Base-by-base conservation (phyloP, 352 stramenopile genomes). In the Phytophthora crassamura region DNA sequence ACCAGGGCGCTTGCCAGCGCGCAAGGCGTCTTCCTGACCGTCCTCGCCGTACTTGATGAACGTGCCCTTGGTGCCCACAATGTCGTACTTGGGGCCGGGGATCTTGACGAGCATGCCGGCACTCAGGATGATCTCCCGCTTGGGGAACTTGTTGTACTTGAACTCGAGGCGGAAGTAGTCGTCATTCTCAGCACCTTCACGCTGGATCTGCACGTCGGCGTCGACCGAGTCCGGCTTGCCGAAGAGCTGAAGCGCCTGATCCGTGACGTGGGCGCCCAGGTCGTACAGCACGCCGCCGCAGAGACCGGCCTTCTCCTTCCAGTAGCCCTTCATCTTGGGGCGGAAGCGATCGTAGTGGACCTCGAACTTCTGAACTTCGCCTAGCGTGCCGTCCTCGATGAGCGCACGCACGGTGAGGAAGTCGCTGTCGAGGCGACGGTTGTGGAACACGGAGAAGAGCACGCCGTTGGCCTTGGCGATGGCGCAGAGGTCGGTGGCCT, bases 401-500 rank as follows among this genome's bases (percentile, higher is more conserved):
- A 89, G 60, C 2, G 55, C 36, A 8, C 66, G 72, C 12, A 91
- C 62, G 0, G 84, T 93, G 41, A 91, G 74, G 57, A 91, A 93
- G 75, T 93, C 84, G 38, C 80, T 81, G 61, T 93, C 82, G 67
- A 82, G 89, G 43, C 84, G 84, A 42, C 84, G 80, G 61, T 92
- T 92, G 61, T 92, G 84, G 72, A 92, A 92, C 9, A 93, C 78
- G 11, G 82, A 79, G 58, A 93, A 89, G 54, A 89, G 41, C 38
- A 93, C 84, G 30, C 66, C 69, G 42, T 90, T 74, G 28, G 63
- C 57, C 38, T 75, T 63, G n/a, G 82, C 80, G 9, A 82, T 58
- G 11, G 69, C 59, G 48, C 78, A 70, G 9, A 93, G 72, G 52
- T 87, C 82, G 40, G 78, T 50, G 20, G 82, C 84, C 35, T 93